A percentile compares a stretch with the other conserved stretches of the same genome.
phyloP scores from a whole-genome alignment of 2,329 filamentous ascomycete species.

The Xylariaceae sp. region DNA sequence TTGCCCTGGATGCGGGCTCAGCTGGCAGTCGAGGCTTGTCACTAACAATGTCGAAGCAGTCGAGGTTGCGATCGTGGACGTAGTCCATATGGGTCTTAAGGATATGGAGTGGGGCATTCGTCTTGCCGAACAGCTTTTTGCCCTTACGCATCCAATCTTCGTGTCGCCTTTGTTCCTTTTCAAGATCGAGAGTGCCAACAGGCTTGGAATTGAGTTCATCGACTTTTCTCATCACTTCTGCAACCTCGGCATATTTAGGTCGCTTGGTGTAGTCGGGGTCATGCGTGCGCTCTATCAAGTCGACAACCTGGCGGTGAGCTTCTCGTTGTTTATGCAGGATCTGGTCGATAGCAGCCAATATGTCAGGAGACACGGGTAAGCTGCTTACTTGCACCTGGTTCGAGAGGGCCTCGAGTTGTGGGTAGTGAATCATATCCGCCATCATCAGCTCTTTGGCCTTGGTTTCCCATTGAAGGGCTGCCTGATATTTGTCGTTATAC shows the following conservation, averaged over 20 bases:
- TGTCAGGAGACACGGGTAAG: constrained; percentile 78
- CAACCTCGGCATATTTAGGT: constrained; percentile 85
- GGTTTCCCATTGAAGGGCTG: constrained; percentile 83
- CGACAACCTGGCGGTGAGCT: constrained; percentile 81
- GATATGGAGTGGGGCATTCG: constrained; percentile 94
- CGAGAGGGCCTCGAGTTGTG: constrained; percentile 87
- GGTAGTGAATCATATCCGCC: constrained; percentile 89
- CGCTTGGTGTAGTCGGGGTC: constrained; percentile 71
- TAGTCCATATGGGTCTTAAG: constrained; percentile 91
- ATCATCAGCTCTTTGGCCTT: constrained; percentile 90
- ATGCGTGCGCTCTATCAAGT: constrained; percentile 73
- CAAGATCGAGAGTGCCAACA: constrained; percentile 82
- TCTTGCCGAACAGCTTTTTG: constrained; percentile 97
- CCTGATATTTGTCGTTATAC: constrained; percentile 69
- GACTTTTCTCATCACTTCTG: constrained; percentile 80
- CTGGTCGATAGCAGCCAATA: constrained; percentile 76
- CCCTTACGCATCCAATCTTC: constrained; percentile 99
- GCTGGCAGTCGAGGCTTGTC: constrained; percentile 87
- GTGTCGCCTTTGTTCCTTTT: constrained; percentile 89
- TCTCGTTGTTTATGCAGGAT: constrained; percentile 95
- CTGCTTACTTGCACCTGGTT: constrained; percentile 66
- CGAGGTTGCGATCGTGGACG: constrained; percentile 81
- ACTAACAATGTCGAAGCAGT: constrained; percentile 80
- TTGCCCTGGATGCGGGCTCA: constrained; percentile 85
- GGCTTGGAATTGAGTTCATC: constrained; percentile 92